phyloP scores from a whole-genome alignment of 495 filamentous ascomycete species.

The Geoglossum glabrum region DNA sequence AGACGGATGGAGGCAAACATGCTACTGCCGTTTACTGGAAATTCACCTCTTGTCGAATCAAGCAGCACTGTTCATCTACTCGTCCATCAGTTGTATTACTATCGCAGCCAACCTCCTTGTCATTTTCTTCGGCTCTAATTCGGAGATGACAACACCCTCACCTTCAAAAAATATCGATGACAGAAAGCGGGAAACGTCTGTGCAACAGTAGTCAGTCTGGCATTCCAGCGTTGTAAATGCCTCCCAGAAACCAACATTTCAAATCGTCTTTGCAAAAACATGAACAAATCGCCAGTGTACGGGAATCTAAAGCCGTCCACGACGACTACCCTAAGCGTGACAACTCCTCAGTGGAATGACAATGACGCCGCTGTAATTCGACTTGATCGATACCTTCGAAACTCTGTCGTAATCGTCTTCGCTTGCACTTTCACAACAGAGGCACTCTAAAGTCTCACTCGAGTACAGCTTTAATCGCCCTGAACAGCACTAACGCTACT shows the following conservation, averaged over 20 bases:
- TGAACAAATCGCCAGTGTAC: neutral
- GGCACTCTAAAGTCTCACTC: neutral
- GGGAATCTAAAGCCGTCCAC: neutral
- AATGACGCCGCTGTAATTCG: neutral
- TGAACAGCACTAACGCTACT: neutral
- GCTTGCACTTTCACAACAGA: neutral
- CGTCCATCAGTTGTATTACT: slow-evolving; percentile 5
- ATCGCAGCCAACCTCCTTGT: neutral
- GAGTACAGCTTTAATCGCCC: neutral
- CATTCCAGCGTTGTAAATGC: slow-evolving; percentile 2
- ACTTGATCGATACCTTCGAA: neutral
- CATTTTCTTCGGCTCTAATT: slow-evolving; percentile 4
- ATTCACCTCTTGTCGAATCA: neutral
- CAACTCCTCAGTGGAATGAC: neutral
- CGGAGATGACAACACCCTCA: neutral
- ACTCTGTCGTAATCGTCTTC: neutral
- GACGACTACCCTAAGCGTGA: neutral
- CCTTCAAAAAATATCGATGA: neutral
- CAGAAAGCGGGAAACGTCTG: neutral
- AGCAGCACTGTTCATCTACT: slow-evolving; percentile 2
- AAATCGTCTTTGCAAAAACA: neutral
- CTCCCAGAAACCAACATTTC: neutral
- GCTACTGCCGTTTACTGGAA: neutral
- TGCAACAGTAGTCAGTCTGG: slow-evolving; percentile 2
- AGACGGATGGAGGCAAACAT: neutral